A percentile compares a stretch with the other conserved stretches of the same genome.
Evolutionary conservation across 2,329 filamentous ascomycete species (phyloP).

Genomic region (Pyricularia grisea): DNA sequence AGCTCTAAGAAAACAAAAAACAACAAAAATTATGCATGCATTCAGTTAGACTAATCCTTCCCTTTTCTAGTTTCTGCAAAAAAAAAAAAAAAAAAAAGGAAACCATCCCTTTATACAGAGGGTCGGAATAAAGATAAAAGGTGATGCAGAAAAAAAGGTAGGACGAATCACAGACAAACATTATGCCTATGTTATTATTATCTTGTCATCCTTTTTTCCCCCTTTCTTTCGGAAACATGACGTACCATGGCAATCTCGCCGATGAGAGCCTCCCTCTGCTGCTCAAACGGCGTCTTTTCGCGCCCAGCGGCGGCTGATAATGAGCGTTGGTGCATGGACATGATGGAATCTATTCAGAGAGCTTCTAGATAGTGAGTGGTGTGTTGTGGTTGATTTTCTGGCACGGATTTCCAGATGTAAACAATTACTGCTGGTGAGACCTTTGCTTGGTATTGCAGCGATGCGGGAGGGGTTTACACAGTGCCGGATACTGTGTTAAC

Average conservation of each 20-base stretch:
- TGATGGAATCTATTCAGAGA: neutral
- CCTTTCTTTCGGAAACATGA: neutral
- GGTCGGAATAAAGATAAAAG: too few relatives aligned
- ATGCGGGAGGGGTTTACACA: neutral
- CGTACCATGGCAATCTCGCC: slow-evolving; percentile 63
- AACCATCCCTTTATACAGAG: neutral
- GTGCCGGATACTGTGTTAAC: neutral
- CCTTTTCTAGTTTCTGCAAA: slow-evolving; percentile 2
- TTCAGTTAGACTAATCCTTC: neutral
- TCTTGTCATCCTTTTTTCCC: neutral
- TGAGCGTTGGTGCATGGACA: slow-evolving; percentile 4
- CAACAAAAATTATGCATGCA: neutral
- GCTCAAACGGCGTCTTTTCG: slow-evolving; percentile 62
- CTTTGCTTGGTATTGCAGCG: neutral
- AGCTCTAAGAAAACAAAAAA: slow-evolving; percentile 35
- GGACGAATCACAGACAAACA: neutral
- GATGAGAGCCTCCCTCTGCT: slow-evolving; percentile 63
- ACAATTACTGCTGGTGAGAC: neutral
- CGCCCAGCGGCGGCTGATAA: slow-evolving; percentile 10
- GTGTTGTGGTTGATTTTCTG: neutral
- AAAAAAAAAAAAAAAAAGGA: neutral
- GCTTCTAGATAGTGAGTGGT: neutral
- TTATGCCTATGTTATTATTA: neutral
- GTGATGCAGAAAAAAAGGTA: neutral
- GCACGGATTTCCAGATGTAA: neutral